Percentiles rank a stretch among this genome's conserved stretches.
These are phyloP conservation scores for Lepiota subincarnata DNA, from an alignment of 768 basidiomycete genomes.

Conservation along the genomic window DNA sequence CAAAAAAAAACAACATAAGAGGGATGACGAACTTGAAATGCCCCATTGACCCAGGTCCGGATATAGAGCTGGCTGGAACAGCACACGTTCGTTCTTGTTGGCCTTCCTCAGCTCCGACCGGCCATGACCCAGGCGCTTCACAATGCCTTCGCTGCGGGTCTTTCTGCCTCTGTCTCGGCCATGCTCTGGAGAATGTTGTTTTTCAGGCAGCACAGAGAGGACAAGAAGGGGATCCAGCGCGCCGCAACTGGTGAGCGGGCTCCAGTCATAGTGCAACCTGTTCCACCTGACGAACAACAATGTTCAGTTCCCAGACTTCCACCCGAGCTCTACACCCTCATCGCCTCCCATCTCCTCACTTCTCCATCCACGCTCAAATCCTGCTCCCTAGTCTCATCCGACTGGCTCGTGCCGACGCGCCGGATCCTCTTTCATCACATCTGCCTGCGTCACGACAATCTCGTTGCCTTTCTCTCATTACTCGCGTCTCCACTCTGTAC, in stretches of 20 bases:
- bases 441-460: neutral
- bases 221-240: too few relatives aligned
- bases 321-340: slow-evolving; percentile 6
- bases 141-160: too few relatives aligned
- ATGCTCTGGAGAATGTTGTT: neutral
- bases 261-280: too few relatives aligned
- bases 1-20: too few relatives aligned
- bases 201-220: neutral
- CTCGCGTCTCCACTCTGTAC: neutral
- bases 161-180: neutral
- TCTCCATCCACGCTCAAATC: neutral
- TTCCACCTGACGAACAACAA: neutral
- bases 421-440: neutral
- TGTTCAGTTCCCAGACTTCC: neutral
- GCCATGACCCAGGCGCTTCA: too few relatives aligned
- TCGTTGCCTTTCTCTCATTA: neutral
- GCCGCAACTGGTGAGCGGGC: too few relatives aligned
- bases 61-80: too few relatives aligned
- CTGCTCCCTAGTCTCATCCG: neutral
- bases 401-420: slow-evolving; percentile 1
- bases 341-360: neutral
- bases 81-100: too few relatives aligned
- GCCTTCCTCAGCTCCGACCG: too few relatives aligned
- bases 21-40: too few relatives aligned
- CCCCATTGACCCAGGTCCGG: too few relatives aligned